Evolutionary conservation across 768 basidiomycete species (phyloP), one percentile per base, ranked within the genome.

Genomic region (Kwoniella shandongensis): DNA sequence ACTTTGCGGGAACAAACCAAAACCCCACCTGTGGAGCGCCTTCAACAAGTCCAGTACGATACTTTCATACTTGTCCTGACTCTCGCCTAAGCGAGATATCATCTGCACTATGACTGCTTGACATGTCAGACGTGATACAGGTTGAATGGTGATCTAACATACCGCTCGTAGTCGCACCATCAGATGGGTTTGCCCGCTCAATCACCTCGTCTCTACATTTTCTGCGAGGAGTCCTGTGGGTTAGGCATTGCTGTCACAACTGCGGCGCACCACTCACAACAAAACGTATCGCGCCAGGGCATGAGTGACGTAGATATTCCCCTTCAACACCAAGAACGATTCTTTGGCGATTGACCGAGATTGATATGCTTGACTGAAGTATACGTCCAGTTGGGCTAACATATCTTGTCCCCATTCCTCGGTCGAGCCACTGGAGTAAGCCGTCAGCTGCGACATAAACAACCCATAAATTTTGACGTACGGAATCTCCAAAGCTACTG

Each of bases 301-400:
- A 45, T 54, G 53, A 27, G 53, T 54, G 22, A 54, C 53, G 29
- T 54, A 54, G 10, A 54, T 38, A 36, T 54, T 54, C 10, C 53
- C 53, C 25, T 54, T 42, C 12, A 45, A 32, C 1, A 54, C 53
- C 13, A 44, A 25, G 44, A 44, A 54, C 12, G 41, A 30, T 10
- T 54, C 44, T 25, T 44, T 54, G 8, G 53, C 53, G 20, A 50
- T 50, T 13, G 41, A 23, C 5, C 44, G 5, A 15, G 42, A 23
- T 17, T 44, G 17, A 36, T 45, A 25, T 18, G 53, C 42, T 8
- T 45, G 15, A 1, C 29, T 35, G 53, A 54, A 45, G 22, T 54
- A 54, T 18, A 44, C 32, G 18, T 54, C 41, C 20, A 54, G 41
- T n/a, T 44, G 40, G 25, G 41, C 44, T 36, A 54, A 36, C 2